Conservation (phyloP, 2,329 filamentous ascomycete species). For the Aspergillus ruber region DNA sequence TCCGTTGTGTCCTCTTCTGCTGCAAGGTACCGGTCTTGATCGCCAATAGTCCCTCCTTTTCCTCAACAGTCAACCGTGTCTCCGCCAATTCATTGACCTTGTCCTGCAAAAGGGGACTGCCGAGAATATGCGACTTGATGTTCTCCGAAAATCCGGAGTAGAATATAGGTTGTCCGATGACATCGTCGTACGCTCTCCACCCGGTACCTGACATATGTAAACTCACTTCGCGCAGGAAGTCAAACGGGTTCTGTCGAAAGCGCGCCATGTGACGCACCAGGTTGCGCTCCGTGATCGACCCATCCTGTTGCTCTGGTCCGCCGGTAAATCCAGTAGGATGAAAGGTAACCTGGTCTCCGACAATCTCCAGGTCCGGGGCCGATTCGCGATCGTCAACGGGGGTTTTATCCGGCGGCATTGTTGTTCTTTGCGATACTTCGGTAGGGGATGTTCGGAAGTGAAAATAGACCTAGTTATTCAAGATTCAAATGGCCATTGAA, state of each 20-base stretch:
- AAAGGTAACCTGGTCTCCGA: constrained; percentile 66
- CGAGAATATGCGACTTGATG: constrained; percentile 74
- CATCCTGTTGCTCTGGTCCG: constrained; percentile 31
- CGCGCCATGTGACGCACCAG: constrained; percentile 70
- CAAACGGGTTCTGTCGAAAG: constrained; percentile 65
- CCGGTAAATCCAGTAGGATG: constrained; percentile 60
- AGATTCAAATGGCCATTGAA: constrained; percentile 4
- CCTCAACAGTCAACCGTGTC: constrained; percentile 67
- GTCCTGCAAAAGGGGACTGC: constrained; percentile 64
- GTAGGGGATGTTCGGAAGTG: background rate
- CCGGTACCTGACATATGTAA: constrained; percentile 87
- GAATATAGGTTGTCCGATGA: constrained; percentile 88
- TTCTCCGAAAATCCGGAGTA: constrained; percentile 87
- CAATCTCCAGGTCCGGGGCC: constrained; percentile 70
- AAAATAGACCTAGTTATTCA: background rate
- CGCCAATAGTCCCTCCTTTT: constrained; percentile 63
- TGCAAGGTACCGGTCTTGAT: constrained; percentile 25
- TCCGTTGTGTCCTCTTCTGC: constrained; percentile 25
- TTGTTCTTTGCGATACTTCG: background rate
- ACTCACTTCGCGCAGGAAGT: constrained; percentile 89
- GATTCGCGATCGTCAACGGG: constrained; percentile 34
- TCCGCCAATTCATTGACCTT: constrained; percentile 73
- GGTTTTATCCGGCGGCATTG: constrained; percentile 27
- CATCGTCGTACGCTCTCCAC: constrained; percentile 88
- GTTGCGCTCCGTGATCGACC: constrained; percentile 44